These are phyloP conservation scores for Carex cristatella DNA, from an alignment of 176 grass and related monocot species.

Conservation along the genomic window DNA sequence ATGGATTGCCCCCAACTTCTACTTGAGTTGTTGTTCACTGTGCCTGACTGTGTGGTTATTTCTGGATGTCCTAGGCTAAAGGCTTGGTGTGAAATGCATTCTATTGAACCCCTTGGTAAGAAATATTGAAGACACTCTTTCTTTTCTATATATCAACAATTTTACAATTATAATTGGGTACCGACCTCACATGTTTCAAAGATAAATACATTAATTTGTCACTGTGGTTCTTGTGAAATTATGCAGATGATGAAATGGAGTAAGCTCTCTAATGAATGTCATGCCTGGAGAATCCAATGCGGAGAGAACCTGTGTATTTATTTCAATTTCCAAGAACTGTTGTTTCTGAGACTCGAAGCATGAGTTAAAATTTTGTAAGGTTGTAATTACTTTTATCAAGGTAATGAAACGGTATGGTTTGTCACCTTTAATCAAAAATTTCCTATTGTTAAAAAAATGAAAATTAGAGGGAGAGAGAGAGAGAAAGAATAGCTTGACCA, in stretches of 20 bases:
- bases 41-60: constrained; percentile 19
- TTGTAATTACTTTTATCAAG: no score
- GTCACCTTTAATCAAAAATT: no score
- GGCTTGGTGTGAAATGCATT: constrained; percentile 30
- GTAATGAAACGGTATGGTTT: no score
- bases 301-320: no score
- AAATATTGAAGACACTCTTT: neutral
- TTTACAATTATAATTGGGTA: neutral
- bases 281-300: neutral
- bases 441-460: no score
- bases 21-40: neutral
- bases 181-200: neutral
- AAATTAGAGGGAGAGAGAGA: no score
- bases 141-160: neutral
- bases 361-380: no score
- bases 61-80: constrained; percentile 32
- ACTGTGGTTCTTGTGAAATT: neutral
- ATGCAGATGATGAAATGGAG: neutral
- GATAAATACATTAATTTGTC: neutral
- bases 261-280: neutral
- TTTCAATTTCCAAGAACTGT: no score
- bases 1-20: constrained; percentile 20
- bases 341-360: no score
- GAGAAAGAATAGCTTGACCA: no score
- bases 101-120: constrained; percentile 4